Evolutionary conservation across 495 filamentous ascomycete species (phyloP), one percentile per base, ranked within the genome.

Genomic region (Tuber calosporum): DNA sequence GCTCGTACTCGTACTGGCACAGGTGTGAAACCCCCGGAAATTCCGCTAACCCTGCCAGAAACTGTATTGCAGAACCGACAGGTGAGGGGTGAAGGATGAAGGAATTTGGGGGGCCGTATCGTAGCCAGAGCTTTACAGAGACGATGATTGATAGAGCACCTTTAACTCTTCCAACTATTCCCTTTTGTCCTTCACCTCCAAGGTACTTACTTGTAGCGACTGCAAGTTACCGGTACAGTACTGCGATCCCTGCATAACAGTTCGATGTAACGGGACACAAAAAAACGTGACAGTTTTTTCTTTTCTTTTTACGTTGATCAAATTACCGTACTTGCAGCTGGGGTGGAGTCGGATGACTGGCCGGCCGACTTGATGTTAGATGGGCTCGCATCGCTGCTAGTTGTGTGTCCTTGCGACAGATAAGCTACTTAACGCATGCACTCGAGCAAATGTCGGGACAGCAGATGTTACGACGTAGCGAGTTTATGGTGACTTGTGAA

Each of bases 241-340:
- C 17, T 62, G 53, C 53, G n/a, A n/a, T 62, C 53, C 53, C 53
- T 62, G 53, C 53, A 62, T 62, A 62, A 34, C 13, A 30, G 26
- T 62, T 34, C 13, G 53, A 62, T 62, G 53, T 62, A 62, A 62
- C 53, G 53, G 53, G 53, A 34, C 53, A 62, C 53, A 62, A 34
- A 19, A 62, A 53, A 62, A 34, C 9, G 53, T 62, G 9, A 62
- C 53, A 53, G n/a, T n/a, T n/a, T n/a, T n/a, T 15, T 62, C 34
- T 62, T 42, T 3, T 39, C 9, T 53, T 9, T n/a, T 53, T 34
- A 11, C 11, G 45, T 13, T 58, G 48, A 30, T 30, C 53, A 4
- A 62, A 13, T 34, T 62, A 62, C n/a, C n/a, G n/a, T n/a, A n/a
- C 53, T 62, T 62, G 53, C 53, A 62, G 53, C 26, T 62, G 53